Base-by-base conservation (phyloP, 495 filamentous ascomycete genomes). In the Amorphotheca resinae region DNA sequence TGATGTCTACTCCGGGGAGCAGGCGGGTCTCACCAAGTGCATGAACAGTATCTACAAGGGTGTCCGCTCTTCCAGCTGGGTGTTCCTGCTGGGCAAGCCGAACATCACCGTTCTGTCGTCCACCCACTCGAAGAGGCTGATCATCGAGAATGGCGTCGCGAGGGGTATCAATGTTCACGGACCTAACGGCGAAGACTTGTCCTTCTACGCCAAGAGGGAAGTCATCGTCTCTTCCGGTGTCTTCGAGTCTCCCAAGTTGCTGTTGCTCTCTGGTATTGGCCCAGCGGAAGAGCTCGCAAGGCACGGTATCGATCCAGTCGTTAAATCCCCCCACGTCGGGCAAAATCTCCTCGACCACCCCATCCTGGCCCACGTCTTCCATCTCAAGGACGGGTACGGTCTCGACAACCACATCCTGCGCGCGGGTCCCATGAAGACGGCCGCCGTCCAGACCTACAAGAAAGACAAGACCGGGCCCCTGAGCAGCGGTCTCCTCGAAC, bases 281-380 rank as follows among this genome's bases (percentile, higher is more conserved):
- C 48, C 52, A 5, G 47, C 39, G 12, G 22, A 56, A 15, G 51
- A 64, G 12, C 57, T 70, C 0, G 45, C 49, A 38, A 62, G 62
- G 17, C 69, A 62, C 34, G 72, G 72, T 17, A 67, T 79, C 42
- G 54, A 66, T 55, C 67, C 66, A 9, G 44, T 72, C 15, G 64
- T 77, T 26, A 66, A 77, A 47, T 65, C 74, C 21, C 70, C 72
- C 0, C 72, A 73, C 32, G 72, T 79, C 34, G 75, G 75, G 45
- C 64, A 70, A 21, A 77, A 79, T 57, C 76, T 77, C 64, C 72
- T 77, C 49, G 73, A 77, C 52, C 75, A 79, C 38, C 53, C 64
- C 7, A 49, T 46, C 26, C 11, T 45, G 54, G 60, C 74, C 2
- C 68, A 74, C 47, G 72, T 75, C 9, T 64, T 77, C 40, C 59